Evolutionary conservation across 225 moss, liverwort and hornwort genomes (phyloP).

Genomic region (Marchantia polymorpha): DNA sequence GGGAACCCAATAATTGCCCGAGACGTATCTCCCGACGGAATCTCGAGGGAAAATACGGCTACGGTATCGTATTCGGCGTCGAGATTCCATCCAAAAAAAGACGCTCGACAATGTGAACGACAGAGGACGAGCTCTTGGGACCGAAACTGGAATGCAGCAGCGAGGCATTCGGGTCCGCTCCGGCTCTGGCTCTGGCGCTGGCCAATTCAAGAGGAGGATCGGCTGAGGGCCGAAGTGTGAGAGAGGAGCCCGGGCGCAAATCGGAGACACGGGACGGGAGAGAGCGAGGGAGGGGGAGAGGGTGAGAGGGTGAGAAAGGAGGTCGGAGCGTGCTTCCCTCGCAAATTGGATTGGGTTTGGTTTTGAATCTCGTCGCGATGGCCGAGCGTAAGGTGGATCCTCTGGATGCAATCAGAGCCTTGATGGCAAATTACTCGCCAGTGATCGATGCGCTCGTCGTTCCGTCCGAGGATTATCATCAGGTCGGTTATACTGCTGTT

Average conservation of each 20-base stretch:
- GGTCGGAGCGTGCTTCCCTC: neutral
- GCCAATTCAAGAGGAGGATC: neutral
- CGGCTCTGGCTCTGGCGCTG: too few species aligned
- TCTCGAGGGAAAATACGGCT: too few species aligned
- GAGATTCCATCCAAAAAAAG: too few species aligned
- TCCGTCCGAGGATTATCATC: constrained; percentile 35
- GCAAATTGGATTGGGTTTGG: constrained; percentile 1
- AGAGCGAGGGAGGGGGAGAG: neutral
- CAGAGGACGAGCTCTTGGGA: neutral
- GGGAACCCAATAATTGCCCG: too few species aligned
- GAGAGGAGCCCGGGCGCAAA: neutral
- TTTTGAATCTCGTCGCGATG: neutral
- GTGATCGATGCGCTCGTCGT: constrained; percentile 31
- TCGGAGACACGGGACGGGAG: neutral
- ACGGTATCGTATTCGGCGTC: too few species aligned
- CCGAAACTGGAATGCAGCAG: neutral
- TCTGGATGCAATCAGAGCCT: constrained; percentile 20
- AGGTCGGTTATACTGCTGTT: constrained; percentile 8
- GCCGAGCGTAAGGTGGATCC: constrained; percentile 17
- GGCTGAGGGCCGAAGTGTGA: neutral
- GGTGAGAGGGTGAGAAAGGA: neutral
- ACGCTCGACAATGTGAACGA: neutral
- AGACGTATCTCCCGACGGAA: too few species aligned
- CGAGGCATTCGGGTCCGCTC: neutral
- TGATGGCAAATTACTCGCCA: constrained; percentile 25